Conservation (phyloP, 768 basidiomycete species). For the Roridomyces roridus region DNA sequence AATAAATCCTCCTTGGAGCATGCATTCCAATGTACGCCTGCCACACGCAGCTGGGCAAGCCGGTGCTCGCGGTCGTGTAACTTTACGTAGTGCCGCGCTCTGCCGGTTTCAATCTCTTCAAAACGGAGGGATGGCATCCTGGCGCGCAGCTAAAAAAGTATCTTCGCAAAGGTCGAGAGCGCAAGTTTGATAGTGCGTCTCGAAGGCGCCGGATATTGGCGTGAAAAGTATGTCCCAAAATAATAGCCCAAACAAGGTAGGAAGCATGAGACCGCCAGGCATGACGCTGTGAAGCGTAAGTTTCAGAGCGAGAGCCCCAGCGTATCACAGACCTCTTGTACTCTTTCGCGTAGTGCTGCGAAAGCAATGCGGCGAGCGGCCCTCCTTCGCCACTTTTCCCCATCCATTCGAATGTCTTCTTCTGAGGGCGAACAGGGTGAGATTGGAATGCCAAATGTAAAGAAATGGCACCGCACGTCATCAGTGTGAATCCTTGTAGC, state of each 20-base stretch:
- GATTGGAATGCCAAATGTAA: not conserved
- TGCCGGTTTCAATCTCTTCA: conserved; percentile 48
- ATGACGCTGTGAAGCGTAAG: not conserved
- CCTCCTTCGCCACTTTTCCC: not conserved
- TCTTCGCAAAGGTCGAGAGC: conserved; percentile 79
- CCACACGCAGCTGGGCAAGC: conserved; percentile 56
- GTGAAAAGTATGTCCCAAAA: conserved; percentile 77
- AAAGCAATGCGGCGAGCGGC: conserved; percentile 1
- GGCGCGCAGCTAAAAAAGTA: conserved; percentile 62
- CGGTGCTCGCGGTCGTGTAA: conserved; percentile 58
- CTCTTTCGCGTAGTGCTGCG: not conserved
- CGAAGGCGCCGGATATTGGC: conserved; percentile 73
- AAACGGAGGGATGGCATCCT: conserved; percentile 57
- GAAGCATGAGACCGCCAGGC: not conserved
- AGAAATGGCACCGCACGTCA: not conserved
- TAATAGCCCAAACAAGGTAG: conserved; percentile 15
- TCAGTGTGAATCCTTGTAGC: not conserved
- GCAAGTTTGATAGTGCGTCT: conserved; percentile 74
- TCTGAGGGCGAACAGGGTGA: not conserved
- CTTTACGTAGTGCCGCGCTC: conserved; percentile 50
- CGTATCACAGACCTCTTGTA: conserved; percentile 1
- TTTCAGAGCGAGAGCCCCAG: not conserved
- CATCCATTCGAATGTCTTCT: conserved; percentile 4
- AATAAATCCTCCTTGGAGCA: conserved; percentile 58
- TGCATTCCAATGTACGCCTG: conserved; percentile 73